phyloP scores from a whole-genome alignment of 2,329 filamentous ascomycete species.

The Fusarium sp. region DNA sequence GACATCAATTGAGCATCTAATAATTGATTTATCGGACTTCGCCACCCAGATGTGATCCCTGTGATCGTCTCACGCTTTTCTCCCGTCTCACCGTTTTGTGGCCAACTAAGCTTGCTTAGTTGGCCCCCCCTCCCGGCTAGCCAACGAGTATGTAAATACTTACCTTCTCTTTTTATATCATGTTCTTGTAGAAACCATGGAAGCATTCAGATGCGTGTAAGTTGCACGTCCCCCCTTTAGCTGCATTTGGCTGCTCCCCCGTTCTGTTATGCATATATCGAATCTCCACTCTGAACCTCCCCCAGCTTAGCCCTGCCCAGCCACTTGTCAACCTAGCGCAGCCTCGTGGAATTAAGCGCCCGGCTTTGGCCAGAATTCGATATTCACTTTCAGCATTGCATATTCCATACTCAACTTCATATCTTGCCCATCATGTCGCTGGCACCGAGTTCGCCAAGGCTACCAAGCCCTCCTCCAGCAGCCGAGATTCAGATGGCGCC shows the following conservation, averaged over 20 bases:
- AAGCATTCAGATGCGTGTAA: slow-evolving; percentile 11
- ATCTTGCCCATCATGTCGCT: slow-evolving; percentile 61
- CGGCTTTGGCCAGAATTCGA: slow-evolving; percentile 16
- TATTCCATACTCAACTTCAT: slow-evolving; percentile 17
- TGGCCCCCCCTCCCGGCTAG: no score
- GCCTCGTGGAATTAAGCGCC: slow-evolving; percentile 37
- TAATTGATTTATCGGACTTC: no score
- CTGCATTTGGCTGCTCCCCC: slow-evolving; percentile 14
- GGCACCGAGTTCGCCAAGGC: slow-evolving; percentile 84
- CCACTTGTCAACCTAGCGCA: slow-evolving; percentile 30
- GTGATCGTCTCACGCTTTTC: no score
- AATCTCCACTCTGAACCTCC: slow-evolving; percentile 7
- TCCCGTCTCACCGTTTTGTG: no score
- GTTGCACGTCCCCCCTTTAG: slow-evolving; percentile 41
- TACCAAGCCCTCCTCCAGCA: slow-evolving; percentile 93
- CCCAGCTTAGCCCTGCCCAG: slow-evolving; percentile 30
- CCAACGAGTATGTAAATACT: background rate
- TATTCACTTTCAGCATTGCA: slow-evolving; percentile 30
- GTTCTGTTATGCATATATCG: slow-evolving; percentile 42
- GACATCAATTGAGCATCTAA: no score
- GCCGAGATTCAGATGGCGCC: slow-evolving; percentile 93
- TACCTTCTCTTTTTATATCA: slow-evolving; percentile 6
- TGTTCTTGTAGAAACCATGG: slow-evolving; percentile 13
- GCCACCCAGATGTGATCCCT: no score
- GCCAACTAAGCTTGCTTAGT: no score